Conservation (phyloP, 768 basidiomycete genomes). For the Russula dissimulans region DNA sequence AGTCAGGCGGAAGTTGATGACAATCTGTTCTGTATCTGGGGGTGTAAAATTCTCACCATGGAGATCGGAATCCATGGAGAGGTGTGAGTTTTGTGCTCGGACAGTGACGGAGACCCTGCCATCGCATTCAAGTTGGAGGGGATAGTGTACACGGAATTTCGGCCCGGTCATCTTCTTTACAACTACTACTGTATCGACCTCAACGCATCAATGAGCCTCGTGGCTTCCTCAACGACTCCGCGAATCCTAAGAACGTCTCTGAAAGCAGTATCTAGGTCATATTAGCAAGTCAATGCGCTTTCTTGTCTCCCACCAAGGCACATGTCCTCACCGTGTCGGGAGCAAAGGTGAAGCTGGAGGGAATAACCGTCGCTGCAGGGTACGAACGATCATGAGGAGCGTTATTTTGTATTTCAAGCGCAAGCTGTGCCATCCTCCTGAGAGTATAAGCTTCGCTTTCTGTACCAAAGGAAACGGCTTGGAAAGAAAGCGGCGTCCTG, state of each 20-base stretch:
- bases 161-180: too few species aligned
- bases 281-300: background rate
- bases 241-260: constrained; percentile 49
- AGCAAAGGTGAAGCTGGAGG: constrained; percentile 42
- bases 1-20: background rate
- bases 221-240: constrained; percentile 48
- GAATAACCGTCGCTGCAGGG: constrained; percentile 23
- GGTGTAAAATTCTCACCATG: constrained; percentile 2
- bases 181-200: background rate
- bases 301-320: background rate
- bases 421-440: constrained; percentile 45
- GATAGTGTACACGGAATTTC: too few species aligned
- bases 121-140: too few species aligned
- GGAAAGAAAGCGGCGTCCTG: constrained; percentile 50
- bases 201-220: constrained; percentile 38
- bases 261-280: constrained; percentile 40
- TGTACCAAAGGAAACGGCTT: constrained; percentile 48
- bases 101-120: too few species aligned
- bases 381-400: constrained; percentile 34
- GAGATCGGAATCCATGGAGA: constrained; percentile 17
- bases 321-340: constrained; percentile 38
- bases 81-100: background rate
- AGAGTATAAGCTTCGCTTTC: constrained; percentile 25
- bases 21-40: background rate
- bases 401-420: constrained; percentile 36